Conservation (phyloP, 208 protist genomes). For the Leptomonas seymouri region DNA sequence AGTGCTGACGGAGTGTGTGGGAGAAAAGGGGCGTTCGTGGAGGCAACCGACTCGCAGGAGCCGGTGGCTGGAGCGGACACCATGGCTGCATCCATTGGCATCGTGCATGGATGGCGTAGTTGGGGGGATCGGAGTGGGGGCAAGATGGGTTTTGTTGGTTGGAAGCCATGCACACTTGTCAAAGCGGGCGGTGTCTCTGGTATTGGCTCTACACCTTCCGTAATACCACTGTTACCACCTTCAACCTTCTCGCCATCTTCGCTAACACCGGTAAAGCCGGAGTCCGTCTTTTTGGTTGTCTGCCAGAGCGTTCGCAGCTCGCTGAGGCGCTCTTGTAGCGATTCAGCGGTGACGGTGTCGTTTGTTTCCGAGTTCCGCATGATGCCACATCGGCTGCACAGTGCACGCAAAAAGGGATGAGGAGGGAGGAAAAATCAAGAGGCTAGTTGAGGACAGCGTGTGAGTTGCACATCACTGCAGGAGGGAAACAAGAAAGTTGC, state of each 20-base stretch:
- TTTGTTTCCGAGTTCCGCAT: conserved; percentile 1
- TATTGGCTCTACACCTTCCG: background rate
- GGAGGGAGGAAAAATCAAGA: background rate
- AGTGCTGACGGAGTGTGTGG: conserved; percentile 3
- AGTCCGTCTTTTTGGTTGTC: background rate
- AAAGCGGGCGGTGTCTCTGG: background rate
- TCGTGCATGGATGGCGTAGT: background rate
- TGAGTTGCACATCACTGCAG: too few relatives aligned
- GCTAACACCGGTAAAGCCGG: background rate
- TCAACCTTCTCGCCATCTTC: background rate
- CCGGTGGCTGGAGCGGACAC: background rate
- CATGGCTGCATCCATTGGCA: background rate
- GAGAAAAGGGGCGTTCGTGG: background rate
- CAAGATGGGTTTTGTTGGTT: conserved; percentile 7
- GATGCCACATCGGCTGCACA: background rate
- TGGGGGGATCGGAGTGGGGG: conserved; percentile 3
- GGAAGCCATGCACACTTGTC: background rate
- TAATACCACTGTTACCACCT: background rate
- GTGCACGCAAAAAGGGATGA: background rate
- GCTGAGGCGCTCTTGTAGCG: conserved; percentile 8
- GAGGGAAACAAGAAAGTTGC: too few relatives aligned
- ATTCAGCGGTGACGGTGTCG: background rate
- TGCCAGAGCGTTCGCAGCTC: conserved; percentile 18
- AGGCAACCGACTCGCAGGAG: conserved; percentile 1
- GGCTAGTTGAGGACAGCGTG: too few relatives aligned